phyloP scores from a whole-genome alignment of 129 eudicot species.

The Flaveria ramosissima region DNA sequence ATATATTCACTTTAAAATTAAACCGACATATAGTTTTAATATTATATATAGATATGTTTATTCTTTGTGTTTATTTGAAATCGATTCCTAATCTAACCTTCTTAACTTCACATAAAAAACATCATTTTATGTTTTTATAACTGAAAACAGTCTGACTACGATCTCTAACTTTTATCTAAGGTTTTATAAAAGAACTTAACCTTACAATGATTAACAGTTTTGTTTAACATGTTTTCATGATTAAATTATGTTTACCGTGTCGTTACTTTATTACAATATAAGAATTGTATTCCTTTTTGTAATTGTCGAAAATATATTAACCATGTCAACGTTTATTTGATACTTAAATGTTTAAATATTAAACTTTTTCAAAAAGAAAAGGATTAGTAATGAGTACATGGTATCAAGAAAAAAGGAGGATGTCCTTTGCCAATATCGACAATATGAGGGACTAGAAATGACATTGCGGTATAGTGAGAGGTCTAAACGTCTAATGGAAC shows the following conservation, averaged over 20 bases:
- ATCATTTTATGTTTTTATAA: not conserved
- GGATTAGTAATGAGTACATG: not conserved
- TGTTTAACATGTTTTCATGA: too few species aligned
- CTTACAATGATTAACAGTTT: too few species aligned
- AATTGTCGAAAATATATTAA: not conserved
- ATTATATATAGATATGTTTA: too few species aligned
- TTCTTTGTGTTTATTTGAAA: too few species aligned
- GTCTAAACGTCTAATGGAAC: constrained; percentile 21
- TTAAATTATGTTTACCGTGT: too few species aligned
- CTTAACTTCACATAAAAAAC: too few species aligned
- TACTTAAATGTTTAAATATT: not conserved
- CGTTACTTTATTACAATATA: too few species aligned
- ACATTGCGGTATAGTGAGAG: not conserved
- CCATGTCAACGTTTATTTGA: not conserved
- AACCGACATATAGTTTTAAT: too few species aligned
- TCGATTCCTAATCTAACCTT: too few species aligned
- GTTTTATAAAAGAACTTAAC: too few species aligned
- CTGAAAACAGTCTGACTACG: not conserved
- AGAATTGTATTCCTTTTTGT: not conserved
- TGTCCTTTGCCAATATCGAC: not conserved
- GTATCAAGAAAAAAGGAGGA: not conserved
- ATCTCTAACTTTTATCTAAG: too few species aligned
- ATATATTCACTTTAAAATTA: too few species aligned
- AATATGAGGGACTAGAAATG: constrained; percentile 16
- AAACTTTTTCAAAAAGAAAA: not conserved